These are phyloP conservation scores for Boletus barrowsii DNA, from an alignment of 768 basidiomycete species.

Conservation along the genomic window DNA sequence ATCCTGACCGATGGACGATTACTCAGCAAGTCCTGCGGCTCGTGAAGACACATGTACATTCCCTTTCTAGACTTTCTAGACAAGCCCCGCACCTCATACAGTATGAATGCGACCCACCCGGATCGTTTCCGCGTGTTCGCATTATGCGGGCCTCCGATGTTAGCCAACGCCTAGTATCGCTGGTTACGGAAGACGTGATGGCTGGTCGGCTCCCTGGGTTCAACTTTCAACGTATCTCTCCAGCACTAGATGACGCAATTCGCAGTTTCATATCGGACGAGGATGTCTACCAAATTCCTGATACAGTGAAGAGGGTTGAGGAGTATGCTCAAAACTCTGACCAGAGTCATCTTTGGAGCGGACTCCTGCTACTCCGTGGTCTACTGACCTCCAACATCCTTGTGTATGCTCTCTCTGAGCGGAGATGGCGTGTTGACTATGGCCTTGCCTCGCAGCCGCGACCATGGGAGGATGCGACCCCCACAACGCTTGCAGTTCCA, in stretches of 20 bases:
- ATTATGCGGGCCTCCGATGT: background rate
- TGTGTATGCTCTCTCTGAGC: background rate
- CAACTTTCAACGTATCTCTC: background rate
- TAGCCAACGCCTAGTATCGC: background rate
- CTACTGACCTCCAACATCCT: background rate
- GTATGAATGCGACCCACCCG: background rate
- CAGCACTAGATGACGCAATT: background rate
- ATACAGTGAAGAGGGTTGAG: background rate
- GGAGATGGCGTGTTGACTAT: background rate
- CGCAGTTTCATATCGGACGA: background rate
- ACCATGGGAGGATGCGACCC: background rate
- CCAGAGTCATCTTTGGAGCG: background rate
- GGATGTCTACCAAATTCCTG: background rate
- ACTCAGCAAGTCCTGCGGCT: background rate
- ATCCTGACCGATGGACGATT: background rate
- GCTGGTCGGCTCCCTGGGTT: background rate
- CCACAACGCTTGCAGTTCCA: background rate
- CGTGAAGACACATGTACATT: background rate
- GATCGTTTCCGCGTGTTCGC: background rate
- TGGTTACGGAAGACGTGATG: background rate
- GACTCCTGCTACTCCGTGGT: background rate
- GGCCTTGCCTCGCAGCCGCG: background rate
- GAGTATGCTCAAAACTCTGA: background rate
- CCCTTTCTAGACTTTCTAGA: background rate
- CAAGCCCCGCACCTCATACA: background rate